Conservation (phyloP, 2,329 filamentous ascomycete genomes). For the Xylaria multiplex region DNA sequence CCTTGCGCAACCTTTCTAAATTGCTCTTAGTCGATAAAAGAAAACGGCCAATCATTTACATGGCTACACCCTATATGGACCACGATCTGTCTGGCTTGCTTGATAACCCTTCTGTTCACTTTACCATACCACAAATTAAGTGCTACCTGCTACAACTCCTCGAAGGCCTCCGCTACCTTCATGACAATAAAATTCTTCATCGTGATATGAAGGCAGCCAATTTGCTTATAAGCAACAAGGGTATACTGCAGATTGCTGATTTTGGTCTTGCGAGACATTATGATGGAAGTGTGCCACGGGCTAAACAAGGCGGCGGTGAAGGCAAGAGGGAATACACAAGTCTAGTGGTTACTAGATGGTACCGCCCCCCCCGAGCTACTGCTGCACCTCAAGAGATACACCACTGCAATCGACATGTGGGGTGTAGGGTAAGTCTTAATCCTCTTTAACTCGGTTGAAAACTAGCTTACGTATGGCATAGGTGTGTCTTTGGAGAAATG, state of each 20-base stretch:
- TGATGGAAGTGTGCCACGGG: constrained; percentile 80
- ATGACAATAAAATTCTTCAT: constrained; percentile 89
- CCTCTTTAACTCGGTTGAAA: neutral
- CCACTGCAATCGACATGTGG: constrained; percentile 98
- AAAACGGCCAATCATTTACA: constrained; percentile 91
- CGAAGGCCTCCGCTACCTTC: constrained; percentile 88
- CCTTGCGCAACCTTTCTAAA: constrained; percentile 34
- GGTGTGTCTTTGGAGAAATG: constrained; percentile 99
- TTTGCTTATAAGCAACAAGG: constrained; percentile 92
- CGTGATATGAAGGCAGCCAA: constrained; percentile 99
- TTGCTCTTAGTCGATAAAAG: constrained; percentile 74
- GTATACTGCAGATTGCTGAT: constrained; percentile 94
- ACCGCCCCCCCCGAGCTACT: constrained; percentile 91
- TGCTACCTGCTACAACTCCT: constrained; percentile 96
- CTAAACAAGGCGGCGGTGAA: constrained; percentile 83
- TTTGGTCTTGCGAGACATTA: constrained; percentile 95
- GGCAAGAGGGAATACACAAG: constrained; percentile 92
- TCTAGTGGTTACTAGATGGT: constrained; percentile 97
- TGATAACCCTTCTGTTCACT: constrained; percentile 90
- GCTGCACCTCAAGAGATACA: constrained; percentile 87
- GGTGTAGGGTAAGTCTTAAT: constrained; percentile 79
- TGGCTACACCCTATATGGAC: constrained; percentile 99
- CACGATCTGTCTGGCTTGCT: constrained; percentile 97
- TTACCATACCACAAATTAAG: constrained; percentile 92
- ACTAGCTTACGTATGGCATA: constrained; percentile 51